Percentiles rank a stretch among this genome's conserved stretches.
These are phyloP conservation scores for Termitomyces sp. DNA, from an alignment of 768 basidiomycete genomes.

Conservation along the genomic window DNA sequence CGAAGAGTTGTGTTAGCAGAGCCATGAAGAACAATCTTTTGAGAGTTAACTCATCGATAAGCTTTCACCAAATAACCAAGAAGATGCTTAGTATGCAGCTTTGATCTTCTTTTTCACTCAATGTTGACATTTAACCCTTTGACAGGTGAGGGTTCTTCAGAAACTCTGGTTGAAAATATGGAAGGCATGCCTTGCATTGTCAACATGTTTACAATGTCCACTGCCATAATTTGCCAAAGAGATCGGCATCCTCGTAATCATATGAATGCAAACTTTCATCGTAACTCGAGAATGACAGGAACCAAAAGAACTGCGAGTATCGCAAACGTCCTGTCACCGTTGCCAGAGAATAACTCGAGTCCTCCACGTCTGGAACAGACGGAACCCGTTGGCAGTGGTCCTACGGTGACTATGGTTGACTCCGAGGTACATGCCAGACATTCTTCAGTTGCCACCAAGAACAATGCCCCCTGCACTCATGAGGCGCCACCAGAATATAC, in stretches of 20 bases:
- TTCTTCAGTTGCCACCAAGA: not conserved
- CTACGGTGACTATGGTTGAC: not conserved
- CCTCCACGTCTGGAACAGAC: not conserved
- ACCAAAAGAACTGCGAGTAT: not conserved
- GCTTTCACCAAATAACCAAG: not conserved
- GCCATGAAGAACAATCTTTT: not conserved
- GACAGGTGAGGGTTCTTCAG: not conserved
- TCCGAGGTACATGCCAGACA: not conserved
- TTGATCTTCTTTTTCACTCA: not conserved
- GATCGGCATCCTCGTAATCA: not conserved
- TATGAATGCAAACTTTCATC: not conserved
- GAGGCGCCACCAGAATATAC: not conserved
- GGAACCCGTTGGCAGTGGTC: not conserved
- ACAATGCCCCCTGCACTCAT: not conserved
- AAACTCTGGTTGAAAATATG: not conserved
- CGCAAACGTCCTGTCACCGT: not conserved
- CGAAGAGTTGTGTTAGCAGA: not conserved
- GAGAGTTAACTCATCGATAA: not conserved
- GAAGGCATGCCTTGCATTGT: not conserved
- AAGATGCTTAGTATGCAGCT: constrained; percentile 3
- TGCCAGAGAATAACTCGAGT: not conserved
- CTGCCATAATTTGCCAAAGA: not conserved
- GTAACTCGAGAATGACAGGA: not conserved
- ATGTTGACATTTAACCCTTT: not conserved
- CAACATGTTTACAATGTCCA: not conserved